Base-by-base conservation (phyloP, 2,329 filamentous ascomycete genomes). In the Paracamarosporium sp. region DNA sequence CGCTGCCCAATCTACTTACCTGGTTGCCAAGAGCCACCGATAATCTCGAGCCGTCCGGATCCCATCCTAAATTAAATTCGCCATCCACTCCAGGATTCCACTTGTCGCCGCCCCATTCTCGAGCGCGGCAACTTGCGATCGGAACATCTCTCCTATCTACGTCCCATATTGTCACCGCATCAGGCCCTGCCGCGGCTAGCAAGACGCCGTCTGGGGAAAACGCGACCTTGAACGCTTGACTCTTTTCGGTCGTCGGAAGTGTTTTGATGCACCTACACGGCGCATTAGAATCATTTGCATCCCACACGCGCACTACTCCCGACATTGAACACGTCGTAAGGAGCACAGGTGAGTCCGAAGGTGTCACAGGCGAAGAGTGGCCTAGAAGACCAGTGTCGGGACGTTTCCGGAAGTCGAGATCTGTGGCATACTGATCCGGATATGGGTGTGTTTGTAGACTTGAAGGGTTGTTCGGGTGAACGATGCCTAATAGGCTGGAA, bases 131-230 rank as follows among this genome's bases (percentile, higher is more conserved):
- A 22, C 61, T 67, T 8, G 73, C 75, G 41, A 76, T 65, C 12
- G 74, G 72, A 9, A 70, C 65, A 6, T 76, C 73, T 28, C 71
- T 64, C 47, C 69, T 71, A 33, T 73, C 70, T 2, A 75, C 56
- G 48, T 75, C 68, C 80, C 80, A 83, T n/a, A 83, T 69, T 5
- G 78, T 78, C 11, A 82, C 73, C 6, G 76, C 69, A 56, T 81
- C 78, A 6, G 72, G 73, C 2, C 79, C 78, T 7, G 76, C 80
- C 17, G 79, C 77, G 9, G 81, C 81, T 7, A 83, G 66, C 30
- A 79, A 68, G 4, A 59, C 61, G 11, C 80, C 79, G 50, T 79
- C 72, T 2, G 79, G 78, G 1, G 79, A 80, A 69, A 81, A 83
- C 1, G 78, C 72, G 5, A 81, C 66, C 22, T 78, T 76, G 35